phyloP scores from a whole-genome alignment of 176 grass and related monocot genomes.

The Ensete ventricosum region DNA sequence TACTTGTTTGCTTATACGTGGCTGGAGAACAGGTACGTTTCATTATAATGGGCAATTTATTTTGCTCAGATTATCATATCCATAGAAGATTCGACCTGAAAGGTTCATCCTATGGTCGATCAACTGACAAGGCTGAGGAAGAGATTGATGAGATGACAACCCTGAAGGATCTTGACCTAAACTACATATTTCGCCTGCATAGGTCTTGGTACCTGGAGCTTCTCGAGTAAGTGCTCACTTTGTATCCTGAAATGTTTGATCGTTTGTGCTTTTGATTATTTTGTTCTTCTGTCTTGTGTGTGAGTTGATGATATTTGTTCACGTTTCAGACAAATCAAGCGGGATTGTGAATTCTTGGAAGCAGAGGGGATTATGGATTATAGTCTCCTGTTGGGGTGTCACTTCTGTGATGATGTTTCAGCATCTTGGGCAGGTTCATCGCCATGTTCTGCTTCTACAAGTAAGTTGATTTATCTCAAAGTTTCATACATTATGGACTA shows the following conservation, averaged over 20 bases:
- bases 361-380: slow-evolving; percentile 93
- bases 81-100: slow-evolving; percentile 96
- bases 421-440: slow-evolving; percentile 2
- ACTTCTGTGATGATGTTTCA: slow-evolving; percentile 50
- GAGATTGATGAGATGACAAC: slow-evolving; percentile 98
- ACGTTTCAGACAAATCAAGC: slow-evolving; percentile 51
- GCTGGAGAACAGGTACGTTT: slow-evolving; percentile 60
- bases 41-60: slow-evolving; percentile 92
- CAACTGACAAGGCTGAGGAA: slow-evolving; percentile 69
- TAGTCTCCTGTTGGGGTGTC: slow-evolving; percentile 84
- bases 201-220: slow-evolving; percentile 65
- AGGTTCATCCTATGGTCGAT: slow-evolving; percentile 90
- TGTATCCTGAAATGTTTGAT: background rate
- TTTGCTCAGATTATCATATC: slow-evolving; percentile 84
- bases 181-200: slow-evolving; percentile 79
- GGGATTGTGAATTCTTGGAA: slow-evolving; percentile 89
- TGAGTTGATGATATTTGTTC: slow-evolving; percentile 8
- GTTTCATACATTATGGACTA: slow-evolving; percentile 9
- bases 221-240: slow-evolving; percentile 55
- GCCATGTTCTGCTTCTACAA: slow-evolving; percentile 20
- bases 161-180: slow-evolving; percentile 92
- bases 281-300: background rate
- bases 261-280: no score
- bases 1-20: background rate
- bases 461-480: slow-evolving; percentile 35